phyloP scores from a whole-genome alignment of 164 flowering plant genomes.

The Liquidambar formosana region DNA sequence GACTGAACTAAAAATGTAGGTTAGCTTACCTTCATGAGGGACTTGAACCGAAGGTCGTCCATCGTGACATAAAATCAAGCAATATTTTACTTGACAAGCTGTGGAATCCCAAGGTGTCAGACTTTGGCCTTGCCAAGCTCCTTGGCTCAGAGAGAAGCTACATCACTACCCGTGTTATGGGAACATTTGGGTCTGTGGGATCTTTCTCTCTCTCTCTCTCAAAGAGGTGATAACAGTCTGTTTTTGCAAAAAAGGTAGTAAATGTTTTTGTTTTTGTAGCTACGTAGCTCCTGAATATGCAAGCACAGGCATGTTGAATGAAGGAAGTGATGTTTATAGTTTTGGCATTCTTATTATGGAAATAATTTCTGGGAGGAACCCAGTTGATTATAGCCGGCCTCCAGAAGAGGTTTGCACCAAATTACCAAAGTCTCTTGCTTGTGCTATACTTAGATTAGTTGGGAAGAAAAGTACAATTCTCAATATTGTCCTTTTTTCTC shows the following conservation, averaged over 20 bases:
- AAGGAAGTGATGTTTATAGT: slow-evolving; percentile 67
- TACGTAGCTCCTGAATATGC: slow-evolving; percentile 81
- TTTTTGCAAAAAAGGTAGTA: too few species aligned
- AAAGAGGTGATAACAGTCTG: neutral
- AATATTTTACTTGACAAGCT: slow-evolving; percentile 69
- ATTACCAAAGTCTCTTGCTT: neutral
- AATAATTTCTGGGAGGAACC: slow-evolving; percentile 60
- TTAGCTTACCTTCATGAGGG: slow-evolving; percentile 78
- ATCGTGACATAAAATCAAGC: slow-evolving; percentile 78
- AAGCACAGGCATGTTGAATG: slow-evolving; percentile 74
- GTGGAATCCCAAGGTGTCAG: slow-evolving; percentile 79
- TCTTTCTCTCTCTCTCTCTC: neutral
- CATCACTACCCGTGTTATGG: slow-evolving; percentile 72
- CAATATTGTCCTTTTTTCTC: neutral
- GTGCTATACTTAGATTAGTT: neutral
- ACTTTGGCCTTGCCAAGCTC: slow-evolving; percentile 80
- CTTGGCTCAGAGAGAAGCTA: slow-evolving; percentile 58
- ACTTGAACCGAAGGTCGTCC: slow-evolving; percentile 81
- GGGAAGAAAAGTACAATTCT: neutral
- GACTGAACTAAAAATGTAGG: slow-evolving; percentile 31
- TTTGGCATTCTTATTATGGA: slow-evolving; percentile 74
- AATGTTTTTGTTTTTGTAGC: slow-evolving; percentile 30
- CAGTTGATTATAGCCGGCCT: slow-evolving; percentile 65
- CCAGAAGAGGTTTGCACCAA: slow-evolving; percentile 56
- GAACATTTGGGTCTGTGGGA: slow-evolving; percentile 63